Base-by-base conservation (phyloP, 1,284 basidiomycete species). In the Naganishia cerealis region DNA sequence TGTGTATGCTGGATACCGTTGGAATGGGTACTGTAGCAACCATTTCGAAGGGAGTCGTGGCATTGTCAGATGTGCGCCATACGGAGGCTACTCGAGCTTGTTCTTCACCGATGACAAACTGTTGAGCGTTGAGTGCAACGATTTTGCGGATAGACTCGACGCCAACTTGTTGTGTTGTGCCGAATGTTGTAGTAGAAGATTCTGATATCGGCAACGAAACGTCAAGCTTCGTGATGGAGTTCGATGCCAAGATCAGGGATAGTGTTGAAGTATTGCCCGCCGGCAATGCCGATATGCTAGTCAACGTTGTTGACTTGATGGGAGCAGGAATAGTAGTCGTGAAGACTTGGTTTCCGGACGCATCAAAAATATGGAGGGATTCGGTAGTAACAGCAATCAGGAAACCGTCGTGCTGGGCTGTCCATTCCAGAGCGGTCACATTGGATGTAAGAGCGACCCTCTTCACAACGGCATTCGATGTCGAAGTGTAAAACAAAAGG, bases 61-160 rank as follows among this genome's bases (percentile, higher is more conserved):
- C 62, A 73, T 80, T 68, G 77, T 80, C 36, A 26, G 67, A 82
- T 79, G 69, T 85, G 72, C 74, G 86, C 90, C 89, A 87, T 57
- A 88, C 74, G 73, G 87, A 88, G n/a, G 91, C 81, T 54, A 89
- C 86, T 24, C 90, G 86, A 78, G 92, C 90, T 38, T 84, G 85
- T 73, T 90, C 87, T 6, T 90, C 90, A 24, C 85, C 84, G 5
- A 90, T 89, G 52, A 89, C 80, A 77, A 92, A 90, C 8, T 42
- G 61, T 76, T 78, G 5, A 8, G 43, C 21, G 69, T 68, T 1
- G 10, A 80, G 62, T 15, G 78, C 72, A 7, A 73, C 62, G 36
- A 81, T 62, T 10, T 74, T 74, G 15, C 77, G 77, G 70, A 80
- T 73, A 2, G 76, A 73, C 2, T 79, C 74, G 1, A 79, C 78